Evolutionary conservation across 1,284 basidiomycete species (phyloP).

Genomic region (Austroboletus novae-zelandiae): DNA sequence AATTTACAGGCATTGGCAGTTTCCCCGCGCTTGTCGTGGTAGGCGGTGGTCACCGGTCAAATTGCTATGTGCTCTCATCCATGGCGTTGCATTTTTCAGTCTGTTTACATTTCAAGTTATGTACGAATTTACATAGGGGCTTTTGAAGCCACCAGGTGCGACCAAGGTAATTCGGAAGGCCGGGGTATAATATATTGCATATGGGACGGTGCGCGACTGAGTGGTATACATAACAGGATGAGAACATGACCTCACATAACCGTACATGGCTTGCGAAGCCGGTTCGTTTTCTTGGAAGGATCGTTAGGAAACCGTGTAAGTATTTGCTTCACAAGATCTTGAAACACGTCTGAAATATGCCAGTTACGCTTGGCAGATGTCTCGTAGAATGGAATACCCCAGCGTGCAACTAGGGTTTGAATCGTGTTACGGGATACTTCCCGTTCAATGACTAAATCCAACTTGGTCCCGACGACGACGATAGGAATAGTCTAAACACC

Average conservation of each 20-base stretch:
- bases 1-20: no score
- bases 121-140: no score
- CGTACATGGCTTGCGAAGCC: conserved; percentile 43
- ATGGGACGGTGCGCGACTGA: conserved; percentile 7
- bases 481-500: conserved; percentile 63
- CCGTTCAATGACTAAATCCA: conserved; percentile 79
- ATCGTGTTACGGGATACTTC: conserved; percentile 72
- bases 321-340: conserved; percentile 77
- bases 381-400: conserved; percentile 81
- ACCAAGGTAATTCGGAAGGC: no score
- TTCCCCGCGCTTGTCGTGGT: no score
- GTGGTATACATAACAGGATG: conserved; percentile 8
- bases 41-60: no score
- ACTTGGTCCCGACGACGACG: conserved; percentile 86
- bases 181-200: conserved; percentile 16
- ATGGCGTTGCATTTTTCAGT: no score
- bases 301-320: conserved; percentile 58
- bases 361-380: conserved; percentile 81
- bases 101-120: no score
- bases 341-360: conserved; percentile 78
- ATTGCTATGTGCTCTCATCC: no score
- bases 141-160: no score
- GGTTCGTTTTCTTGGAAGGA: conserved; percentile 38
- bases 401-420: conserved; percentile 60
- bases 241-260: conserved; percentile 49